Evolutionary conservation across 345 rosid genomes (phyloP).

Genomic region (Microthlaspi erraticum): DNA sequence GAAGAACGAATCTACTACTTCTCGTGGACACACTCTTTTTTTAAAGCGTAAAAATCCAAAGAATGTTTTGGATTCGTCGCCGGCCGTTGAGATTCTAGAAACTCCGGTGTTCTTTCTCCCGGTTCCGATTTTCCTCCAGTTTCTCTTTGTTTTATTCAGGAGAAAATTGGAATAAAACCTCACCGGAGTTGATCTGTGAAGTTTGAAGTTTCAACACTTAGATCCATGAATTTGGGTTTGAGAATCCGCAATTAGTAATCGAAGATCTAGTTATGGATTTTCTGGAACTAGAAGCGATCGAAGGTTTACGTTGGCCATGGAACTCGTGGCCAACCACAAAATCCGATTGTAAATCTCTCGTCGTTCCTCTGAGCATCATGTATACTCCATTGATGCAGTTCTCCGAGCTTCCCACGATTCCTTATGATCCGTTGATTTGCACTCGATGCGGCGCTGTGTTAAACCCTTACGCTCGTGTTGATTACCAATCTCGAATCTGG

Average conservation of each 20-base stretch:
- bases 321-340: slow-evolving; percentile 90
- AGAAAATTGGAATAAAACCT: not conserved
- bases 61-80: slow-evolving; percentile 15
- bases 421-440: slow-evolving; percentile 82
- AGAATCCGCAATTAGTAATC: slow-evolving; percentile 3
- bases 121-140: not conserved
- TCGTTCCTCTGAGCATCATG: slow-evolving; percentile 78
- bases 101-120: slow-evolving; percentile 18
- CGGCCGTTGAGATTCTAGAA: not conserved
- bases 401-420: slow-evolving; percentile 85
- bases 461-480: slow-evolving; percentile 92
- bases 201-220: not conserved
- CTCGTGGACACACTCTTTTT: not conserved
- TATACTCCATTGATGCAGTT: slow-evolving; percentile 81
- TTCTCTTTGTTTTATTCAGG: not conserved
- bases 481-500: slow-evolving; percentile 89
- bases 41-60: slow-evolving; percentile 21
- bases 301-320: slow-evolving; percentile 96
- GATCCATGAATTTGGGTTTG: slow-evolving; percentile 12
- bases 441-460: slow-evolving; percentile 69
- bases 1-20: slow-evolving; percentile 27
- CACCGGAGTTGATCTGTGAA: not conserved
- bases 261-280: slow-evolving; percentile 71
- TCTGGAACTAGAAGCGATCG: slow-evolving; percentile 83
- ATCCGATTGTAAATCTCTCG: slow-evolving; percentile 61